A percentile compares a stretch with the other conserved stretches of the same genome.
Conservation (phyloP, 768 basidiomycete species). For the Harrya chromipes region DNA sequence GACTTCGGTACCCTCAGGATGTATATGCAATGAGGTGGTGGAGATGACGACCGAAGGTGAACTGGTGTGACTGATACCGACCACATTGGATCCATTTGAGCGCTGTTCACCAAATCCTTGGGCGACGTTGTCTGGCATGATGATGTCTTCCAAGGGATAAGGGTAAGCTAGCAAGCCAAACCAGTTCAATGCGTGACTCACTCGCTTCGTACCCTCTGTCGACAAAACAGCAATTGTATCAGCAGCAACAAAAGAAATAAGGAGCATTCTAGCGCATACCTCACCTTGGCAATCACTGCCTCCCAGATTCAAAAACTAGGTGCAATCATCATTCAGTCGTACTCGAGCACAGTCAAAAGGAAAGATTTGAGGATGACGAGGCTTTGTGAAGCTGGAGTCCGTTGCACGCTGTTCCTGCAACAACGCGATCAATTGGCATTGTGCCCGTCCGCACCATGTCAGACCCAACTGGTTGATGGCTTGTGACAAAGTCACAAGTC, state of each 20-base stretch:
- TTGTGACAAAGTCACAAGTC: too few species aligned
- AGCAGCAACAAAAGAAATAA: background rate
- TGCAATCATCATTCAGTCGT: too few species aligned
- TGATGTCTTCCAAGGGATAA: conserved; percentile 62
- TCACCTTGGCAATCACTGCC: conserved; percentile 91
- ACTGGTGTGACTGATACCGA: conserved; percentile 32
- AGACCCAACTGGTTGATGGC: too few species aligned
- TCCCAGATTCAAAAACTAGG: conserved; percentile 91
- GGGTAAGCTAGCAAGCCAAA: background rate
- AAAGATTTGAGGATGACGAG: too few species aligned
- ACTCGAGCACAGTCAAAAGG: too few species aligned
- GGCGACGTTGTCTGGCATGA: conserved; percentile 88
- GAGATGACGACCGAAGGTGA: conserved; percentile 53
- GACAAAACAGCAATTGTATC: background rate
- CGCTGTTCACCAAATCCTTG: conserved; percentile 66
- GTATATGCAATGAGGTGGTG: conserved; percentile 44
- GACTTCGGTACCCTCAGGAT: conserved; percentile 27
- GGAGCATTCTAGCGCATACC: conserved; percentile 41
- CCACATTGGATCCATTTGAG: conserved; percentile 7
- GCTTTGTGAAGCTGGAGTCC: too few species aligned
- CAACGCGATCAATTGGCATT: too few species aligned
- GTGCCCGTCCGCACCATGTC: too few species aligned
- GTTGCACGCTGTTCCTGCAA: too few species aligned
- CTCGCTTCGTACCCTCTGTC: conserved; percentile 85
- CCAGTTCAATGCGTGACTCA: conserved; percentile 29